Percentiles rank a stretch among this genome's conserved stretches.
Conservation (phyloP, 1,139 yeast species). For the Nakaseomyces sp. region DNA sequence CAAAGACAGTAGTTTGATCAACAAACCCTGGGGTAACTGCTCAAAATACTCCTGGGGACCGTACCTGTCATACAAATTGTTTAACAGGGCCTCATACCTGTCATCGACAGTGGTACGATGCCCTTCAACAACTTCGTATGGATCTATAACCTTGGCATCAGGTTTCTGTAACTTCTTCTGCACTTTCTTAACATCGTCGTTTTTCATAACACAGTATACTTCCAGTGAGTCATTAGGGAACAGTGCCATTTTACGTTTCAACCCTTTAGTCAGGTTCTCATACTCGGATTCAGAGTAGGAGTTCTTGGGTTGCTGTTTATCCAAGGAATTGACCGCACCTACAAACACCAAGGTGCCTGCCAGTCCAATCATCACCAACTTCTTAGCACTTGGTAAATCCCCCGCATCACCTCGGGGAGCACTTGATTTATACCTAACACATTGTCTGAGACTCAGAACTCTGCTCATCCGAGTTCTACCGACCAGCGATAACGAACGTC, state of each 20-base stretch:
- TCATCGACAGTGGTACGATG: constrained; percentile 22
- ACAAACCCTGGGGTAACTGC: constrained; percentile 47
- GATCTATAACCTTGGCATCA: constrained; percentile 7
- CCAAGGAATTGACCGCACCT: constrained; percentile 45
- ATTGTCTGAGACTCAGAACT: not conserved
- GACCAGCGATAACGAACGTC: not conserved
- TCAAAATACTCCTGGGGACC: constrained; percentile 24
- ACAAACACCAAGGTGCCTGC: constrained; percentile 47
- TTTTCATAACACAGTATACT: constrained; percentile 8
- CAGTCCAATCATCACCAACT: constrained; percentile 42
- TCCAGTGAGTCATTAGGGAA: constrained; percentile 26
- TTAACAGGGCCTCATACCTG: constrained; percentile 37
- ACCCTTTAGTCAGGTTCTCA: constrained; percentile 42
- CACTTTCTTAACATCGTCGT: not conserved
- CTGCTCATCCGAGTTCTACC: not conserved
- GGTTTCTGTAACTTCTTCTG: not conserved
- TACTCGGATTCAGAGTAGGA: constrained; percentile 55
- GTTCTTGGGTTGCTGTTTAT: constrained; percentile 44
- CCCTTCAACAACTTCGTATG: constrained; percentile 1
- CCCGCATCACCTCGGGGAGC: constrained; percentile 15
- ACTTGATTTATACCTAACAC: not conserved
- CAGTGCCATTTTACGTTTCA: constrained; percentile 45
- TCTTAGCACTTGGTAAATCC: constrained; percentile 39
- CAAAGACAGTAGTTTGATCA: constrained; percentile 48
- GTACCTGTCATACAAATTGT: constrained; percentile 23